Base-by-base conservation (phyloP, 208 protist species). In the Leptomonas seymouri region DNA sequence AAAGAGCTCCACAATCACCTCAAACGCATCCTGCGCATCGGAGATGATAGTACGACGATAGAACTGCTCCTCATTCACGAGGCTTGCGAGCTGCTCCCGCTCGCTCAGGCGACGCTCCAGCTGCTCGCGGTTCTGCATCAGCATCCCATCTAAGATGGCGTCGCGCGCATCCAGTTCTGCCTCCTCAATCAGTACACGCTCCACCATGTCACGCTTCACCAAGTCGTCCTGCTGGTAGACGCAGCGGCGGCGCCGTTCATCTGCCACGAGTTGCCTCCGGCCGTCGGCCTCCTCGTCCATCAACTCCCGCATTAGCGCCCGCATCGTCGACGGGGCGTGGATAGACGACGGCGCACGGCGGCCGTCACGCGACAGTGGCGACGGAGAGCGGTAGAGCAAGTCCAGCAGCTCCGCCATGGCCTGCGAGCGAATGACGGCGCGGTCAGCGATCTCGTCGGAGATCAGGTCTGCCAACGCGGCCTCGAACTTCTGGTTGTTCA, bases 21-120 rank as follows among this genome's bases (percentile, higher is more conserved):
- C 86, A 53, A 86, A 89, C 28, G 65, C 85, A 44, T 95, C 90
- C 74, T 90, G 85, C 77, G 86, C 86, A 39, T 95, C 86, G 25
- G 61, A 73, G 3, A 89, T 41, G 28, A 90, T 69, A 0, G 72
- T 78, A 50, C 78, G 80, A 42, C 85, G 86, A 56, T 91, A 91
- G 67, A 87, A 92, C 54, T 93, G 78, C 70, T 92, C 86, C 62
- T 91, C 85, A 49, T 76, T 81, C 20, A 80, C 3, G 7, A 87
- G 62, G 16, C 71, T 79, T 14, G 71, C 9, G 4, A 83, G 30
- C 53, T 86, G 57, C 69, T 91, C 78, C 18, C 80, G 84, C 28
- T 86, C 83, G 61, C 72, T 76, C 27, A 88, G 68, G 56, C 81
- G 90, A 15, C 83, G 82, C 75, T 89, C 85, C 12, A 88, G 76